These are phyloP conservation scores for Quercus phellos DNA, from an alignment of 331 rosid species.

Conservation along the genomic window DNA sequence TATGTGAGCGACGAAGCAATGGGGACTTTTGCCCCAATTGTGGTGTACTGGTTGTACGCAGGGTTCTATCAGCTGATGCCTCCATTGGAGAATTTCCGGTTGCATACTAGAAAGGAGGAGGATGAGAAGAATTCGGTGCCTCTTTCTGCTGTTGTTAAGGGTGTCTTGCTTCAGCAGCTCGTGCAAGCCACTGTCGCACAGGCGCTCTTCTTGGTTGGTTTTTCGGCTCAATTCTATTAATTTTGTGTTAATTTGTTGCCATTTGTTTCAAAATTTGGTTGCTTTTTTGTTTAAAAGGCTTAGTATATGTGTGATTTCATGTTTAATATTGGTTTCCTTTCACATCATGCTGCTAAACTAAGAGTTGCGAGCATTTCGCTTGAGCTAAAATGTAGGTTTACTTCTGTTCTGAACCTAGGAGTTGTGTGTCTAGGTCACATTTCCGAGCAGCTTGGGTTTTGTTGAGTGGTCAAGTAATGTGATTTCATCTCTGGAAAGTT, in stretches of 20 bases:
- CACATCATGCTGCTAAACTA: no score
- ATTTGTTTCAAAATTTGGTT: constrained; percentile 6
- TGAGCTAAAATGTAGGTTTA: not conserved
- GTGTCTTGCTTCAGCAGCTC: constrained; percentile 82
- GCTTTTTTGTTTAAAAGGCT: not conserved
- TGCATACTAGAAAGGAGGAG: constrained; percentile 68
- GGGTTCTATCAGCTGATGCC: constrained; percentile 70
- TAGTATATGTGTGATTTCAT: not conserved
- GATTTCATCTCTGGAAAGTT: not conserved
- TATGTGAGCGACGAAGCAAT: constrained; percentile 75
- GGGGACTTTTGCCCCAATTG: constrained; percentile 89
- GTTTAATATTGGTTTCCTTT: not conserved
- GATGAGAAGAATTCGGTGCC: constrained; percentile 64
- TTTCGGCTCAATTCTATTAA: constrained; percentile 13
- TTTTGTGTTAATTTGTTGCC: not conserved
- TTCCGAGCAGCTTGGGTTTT: not conserved
- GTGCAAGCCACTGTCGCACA: constrained; percentile 75
- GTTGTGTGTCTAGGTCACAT: not conserved
- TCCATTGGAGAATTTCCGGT: constrained; percentile 56
- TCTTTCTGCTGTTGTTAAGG: constrained; percentile 59
- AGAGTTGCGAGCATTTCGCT: no score
- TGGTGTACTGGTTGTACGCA: constrained; percentile 80
- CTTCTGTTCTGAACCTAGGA: not conserved
- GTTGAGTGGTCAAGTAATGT: not conserved
- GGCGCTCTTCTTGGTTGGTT: constrained; percentile 57